Evolutionary conservation across 2,329 filamentous ascomycete species (phyloP).

Genomic region (Diaporthe aspalathi): DNA sequence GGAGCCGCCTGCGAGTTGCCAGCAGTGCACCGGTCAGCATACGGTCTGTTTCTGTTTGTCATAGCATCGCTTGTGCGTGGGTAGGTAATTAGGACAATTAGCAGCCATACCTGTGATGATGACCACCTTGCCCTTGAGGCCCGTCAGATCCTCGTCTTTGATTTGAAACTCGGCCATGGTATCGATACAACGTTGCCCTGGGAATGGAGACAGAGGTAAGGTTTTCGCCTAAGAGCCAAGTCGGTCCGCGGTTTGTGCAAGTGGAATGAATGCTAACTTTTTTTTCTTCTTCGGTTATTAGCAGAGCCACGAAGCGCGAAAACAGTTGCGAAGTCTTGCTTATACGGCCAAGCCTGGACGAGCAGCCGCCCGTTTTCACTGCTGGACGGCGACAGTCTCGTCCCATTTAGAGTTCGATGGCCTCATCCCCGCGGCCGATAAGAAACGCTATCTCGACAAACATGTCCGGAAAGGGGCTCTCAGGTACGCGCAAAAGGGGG

Average conservation of each 20-base stretch:
- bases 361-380: background rate
- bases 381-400: slow-evolving; percentile 4
- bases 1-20: slow-evolving; percentile 57
- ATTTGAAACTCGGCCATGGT: slow-evolving; percentile 59
- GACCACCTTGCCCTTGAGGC: slow-evolving; percentile 62
- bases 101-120: slow-evolving; percentile 55
- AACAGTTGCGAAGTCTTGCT: background rate
- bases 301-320: background rate
- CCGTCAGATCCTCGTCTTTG: slow-evolving; percentile 54
- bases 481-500: slow-evolving; percentile 7
- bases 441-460: slow-evolving; percentile 26
- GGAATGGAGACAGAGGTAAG: background rate
- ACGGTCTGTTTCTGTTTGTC: background rate
- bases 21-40: background rate
- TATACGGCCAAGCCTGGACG: background rate
- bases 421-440: slow-evolving; percentile 9
- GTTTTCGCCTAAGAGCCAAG: slow-evolving; percentile 20
- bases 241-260: slow-evolving; percentile 8
- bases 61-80: too few species aligned
- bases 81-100: background rate
- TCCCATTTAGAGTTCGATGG: slow-evolving; percentile 24
- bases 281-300: slow-evolving; percentile 7
- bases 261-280: too few species aligned
- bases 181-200: slow-evolving; percentile 15
- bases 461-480: slow-evolving; percentile 19